phyloP scores from a whole-genome alignment of 768 basidiomycete species.

The Kwoniella botswanensis region DNA sequence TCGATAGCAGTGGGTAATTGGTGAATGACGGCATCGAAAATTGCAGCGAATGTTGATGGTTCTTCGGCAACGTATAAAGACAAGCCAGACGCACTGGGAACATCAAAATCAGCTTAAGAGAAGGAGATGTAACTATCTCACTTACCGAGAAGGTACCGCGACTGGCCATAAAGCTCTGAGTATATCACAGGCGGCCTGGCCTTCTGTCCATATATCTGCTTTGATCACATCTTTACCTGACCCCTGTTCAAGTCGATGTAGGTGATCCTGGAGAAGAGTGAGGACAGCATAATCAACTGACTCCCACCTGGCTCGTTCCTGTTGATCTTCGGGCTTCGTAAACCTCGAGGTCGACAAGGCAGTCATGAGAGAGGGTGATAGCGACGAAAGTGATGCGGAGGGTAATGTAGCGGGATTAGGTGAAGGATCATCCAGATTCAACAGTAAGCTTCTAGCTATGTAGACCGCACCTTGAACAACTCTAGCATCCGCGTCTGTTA shows the following conservation, averaged over 20 bases:
- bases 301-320: conserved; percentile 39
- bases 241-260: conserved; percentile 32
- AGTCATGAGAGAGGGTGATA: conserved; percentile 44
- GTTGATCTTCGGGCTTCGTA: conserved; percentile 16
- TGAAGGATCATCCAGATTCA: conserved; percentile 26
- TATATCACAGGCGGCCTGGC: conserved; percentile 43
- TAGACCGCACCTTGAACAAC: conserved; percentile 45
- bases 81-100: conserved; percentile 10
- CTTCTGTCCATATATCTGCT: conserved; percentile 50
- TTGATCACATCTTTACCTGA: conserved; percentile 22
- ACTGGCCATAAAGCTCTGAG: conserved; percentile 38
- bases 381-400: conserved; percentile 37
- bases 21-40: conserved; percentile 42
- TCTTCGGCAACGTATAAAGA: conserved; percentile 21
- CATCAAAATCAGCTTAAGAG: not conserved
- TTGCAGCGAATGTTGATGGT: conserved; percentile 21
- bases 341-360: conserved; percentile 41
- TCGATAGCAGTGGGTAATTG: conserved; percentile 47
- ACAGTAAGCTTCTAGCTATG: conserved; percentile 35
- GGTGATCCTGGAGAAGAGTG: conserved; percentile 50
- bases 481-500: conserved; percentile 33
- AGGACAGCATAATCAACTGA: conserved; percentile 54
- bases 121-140: conserved; percentile 1
- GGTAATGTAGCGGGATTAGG: conserved; percentile 7
- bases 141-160: conserved; percentile 37